Evolutionary conservation across 2,329 filamentous ascomycete species (phyloP).

Genomic region (Alternaria atra): DNA sequence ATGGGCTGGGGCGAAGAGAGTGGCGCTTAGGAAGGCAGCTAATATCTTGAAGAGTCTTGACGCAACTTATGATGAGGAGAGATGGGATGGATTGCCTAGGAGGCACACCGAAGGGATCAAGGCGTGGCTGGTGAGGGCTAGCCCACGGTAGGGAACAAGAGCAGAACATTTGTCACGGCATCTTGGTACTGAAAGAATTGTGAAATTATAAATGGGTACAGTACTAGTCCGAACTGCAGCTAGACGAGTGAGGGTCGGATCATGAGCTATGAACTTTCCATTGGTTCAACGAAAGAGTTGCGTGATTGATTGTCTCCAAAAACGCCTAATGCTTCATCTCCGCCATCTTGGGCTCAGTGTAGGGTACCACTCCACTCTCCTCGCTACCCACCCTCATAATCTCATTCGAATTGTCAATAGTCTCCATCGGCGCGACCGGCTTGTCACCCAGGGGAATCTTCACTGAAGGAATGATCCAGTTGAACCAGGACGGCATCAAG

Average conservation of each 20-base stretch:
- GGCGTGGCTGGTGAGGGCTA: slow-evolving; percentile 34
- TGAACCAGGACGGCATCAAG: neutral
- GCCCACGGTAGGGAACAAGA: slow-evolving; percentile 8
- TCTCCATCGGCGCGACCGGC: slow-evolving; percentile 10
- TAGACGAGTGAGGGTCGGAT: neutral
- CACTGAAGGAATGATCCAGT: slow-evolving; percentile 3
- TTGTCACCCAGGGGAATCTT: slow-evolving; percentile 8
- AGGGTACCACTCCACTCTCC: neutral
- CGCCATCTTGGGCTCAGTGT: no score
- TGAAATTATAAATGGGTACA: neutral
- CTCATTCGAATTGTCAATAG: slow-evolving; percentile 8
- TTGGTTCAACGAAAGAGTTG: neutral
- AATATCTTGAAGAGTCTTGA: slow-evolving; percentile 31
- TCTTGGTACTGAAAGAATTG: neutral
- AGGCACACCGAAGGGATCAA: slow-evolving; percentile 23
- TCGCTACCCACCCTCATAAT: slow-evolving; percentile 1
- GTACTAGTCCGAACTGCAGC: neutral
- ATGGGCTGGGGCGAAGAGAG: slow-evolving; percentile 40
- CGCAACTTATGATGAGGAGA: slow-evolving; percentile 35
- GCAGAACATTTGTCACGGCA: neutral
- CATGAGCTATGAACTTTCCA: neutral
- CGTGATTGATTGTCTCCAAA: neutral
- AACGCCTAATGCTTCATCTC: neutral
- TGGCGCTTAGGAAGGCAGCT: slow-evolving; percentile 36
- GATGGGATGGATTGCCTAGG: slow-evolving; percentile 30